Base-by-base conservation (phyloP, 164 flowering plant genomes). In the Dillenia suffruticosa region DNA sequence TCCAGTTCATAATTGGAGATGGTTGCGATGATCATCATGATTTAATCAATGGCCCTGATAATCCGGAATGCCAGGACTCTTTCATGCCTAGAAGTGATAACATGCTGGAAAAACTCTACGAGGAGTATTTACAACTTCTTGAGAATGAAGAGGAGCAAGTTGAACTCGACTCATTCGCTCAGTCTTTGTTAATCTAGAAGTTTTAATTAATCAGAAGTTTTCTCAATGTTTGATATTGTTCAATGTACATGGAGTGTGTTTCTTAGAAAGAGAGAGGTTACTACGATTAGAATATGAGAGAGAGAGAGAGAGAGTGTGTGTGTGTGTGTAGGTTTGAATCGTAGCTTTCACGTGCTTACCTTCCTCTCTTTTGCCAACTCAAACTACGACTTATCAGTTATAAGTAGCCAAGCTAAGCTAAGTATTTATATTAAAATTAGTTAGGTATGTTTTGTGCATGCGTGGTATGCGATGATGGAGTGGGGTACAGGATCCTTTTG, bases 121-220 rank as follows among this genome's bases (percentile, higher is more conserved):
- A 81, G 24, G 85, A 83, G 65, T 83, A 79, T 62, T 54, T 74
- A 9, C 78, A 79, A 40, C 75, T 83, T 5, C 67, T 83, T 32
- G 68, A 73, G 57, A 59, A 48, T 12, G 67, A 68, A 12, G 76
- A 69, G 16, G 63, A 63, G 13, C 68, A 65, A 54, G 15, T 56
- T 13, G 54, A 70, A 40, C 22, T 76, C 9, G 74, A 79, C 24
- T 68, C 76, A 43, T 76, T 73, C 46, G 76, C 72, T 9, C 77
- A 73, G 46, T 73, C 79, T 8, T 59, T 71, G 17, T 56, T 22
- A 22, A 44, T 43, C 46, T 26, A 16, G 10, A 6, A 22, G 40
- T 9, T 9, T 19, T 17, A 40, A 32, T 32, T 32, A 32, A 32
- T 32, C 40, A 32, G 5, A 32, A 5, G 5, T 4, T 32, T 32